Conservation (phyloP, 495 filamentous ascomycete species). For the Podospora australis region DNA sequence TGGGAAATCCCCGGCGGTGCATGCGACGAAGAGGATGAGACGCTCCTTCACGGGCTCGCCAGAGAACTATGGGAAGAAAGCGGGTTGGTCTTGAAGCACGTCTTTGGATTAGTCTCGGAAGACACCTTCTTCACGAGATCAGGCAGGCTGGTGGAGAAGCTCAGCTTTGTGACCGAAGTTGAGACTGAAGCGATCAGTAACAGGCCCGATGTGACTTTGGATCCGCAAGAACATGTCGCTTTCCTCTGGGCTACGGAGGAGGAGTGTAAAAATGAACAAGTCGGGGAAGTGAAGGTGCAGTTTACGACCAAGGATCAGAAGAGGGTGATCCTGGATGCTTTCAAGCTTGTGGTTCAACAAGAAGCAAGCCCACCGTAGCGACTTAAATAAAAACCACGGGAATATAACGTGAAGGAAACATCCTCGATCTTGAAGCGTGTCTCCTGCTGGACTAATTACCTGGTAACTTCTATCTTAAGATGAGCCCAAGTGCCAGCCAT, state of each 20-base stretch:
- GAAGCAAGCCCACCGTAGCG: neutral
- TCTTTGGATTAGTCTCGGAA: slow-evolving; percentile 32
- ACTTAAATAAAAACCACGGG: neutral
- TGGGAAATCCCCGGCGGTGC: slow-evolving; percentile 55
- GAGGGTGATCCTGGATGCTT: slow-evolving; percentile 24
- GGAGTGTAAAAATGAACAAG: slow-evolving; percentile 27
- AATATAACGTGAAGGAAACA: neutral
- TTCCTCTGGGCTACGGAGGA: slow-evolving; percentile 41
- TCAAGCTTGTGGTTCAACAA: slow-evolving; percentile 24
- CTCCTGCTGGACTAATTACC: too few relatives aligned
- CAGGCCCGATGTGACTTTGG: slow-evolving; percentile 27
- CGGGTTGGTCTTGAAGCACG: slow-evolving; percentile 31
- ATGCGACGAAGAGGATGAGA: slow-evolving; percentile 42
- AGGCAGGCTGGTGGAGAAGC: slow-evolving; percentile 27
- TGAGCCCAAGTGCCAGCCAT: neutral
- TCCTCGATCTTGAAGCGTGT: too few relatives aligned
- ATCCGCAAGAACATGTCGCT: slow-evolving; percentile 38
- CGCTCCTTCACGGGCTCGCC: slow-evolving; percentile 41
- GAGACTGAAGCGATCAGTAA: slow-evolving; percentile 6
- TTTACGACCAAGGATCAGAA: slow-evolving; percentile 28
- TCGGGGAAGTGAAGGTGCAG: slow-evolving; percentile 22
- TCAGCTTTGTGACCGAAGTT: slow-evolving; percentile 34
- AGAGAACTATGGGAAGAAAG: slow-evolving; percentile 54
- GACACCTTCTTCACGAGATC: slow-evolving; percentile 33
- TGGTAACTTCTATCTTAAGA: neutral